Evolutionary conservation across 2,329 filamentous ascomycete genomes (phyloP).

Genomic region (Corynespora cassiicola): DNA sequence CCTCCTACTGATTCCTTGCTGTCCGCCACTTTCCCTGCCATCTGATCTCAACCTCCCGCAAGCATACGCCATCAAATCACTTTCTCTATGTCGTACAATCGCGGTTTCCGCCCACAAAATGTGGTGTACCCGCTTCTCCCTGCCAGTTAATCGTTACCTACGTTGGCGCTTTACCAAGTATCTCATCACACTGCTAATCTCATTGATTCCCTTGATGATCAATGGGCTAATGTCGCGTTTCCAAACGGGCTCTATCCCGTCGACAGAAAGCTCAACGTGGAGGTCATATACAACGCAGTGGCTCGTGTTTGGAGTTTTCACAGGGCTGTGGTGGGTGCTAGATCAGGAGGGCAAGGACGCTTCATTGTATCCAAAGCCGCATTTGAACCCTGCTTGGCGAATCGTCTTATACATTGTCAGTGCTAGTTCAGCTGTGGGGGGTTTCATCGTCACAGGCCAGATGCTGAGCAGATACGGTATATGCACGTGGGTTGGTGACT

Average conservation of each 20-base stretch:
- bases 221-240: slow-evolving; percentile 32
- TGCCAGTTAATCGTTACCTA: too few species aligned
- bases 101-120: too few species aligned
- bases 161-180: slow-evolving; percentile 11
- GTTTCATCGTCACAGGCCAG: slow-evolving; percentile 33
- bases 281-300: slow-evolving; percentile 31
- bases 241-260: slow-evolving; percentile 24
- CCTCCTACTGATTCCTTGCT: slow-evolving; percentile 17
- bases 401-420: slow-evolving; percentile 10
- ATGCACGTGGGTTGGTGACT: slow-evolving; percentile 22
- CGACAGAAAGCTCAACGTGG: slow-evolving; percentile 19
- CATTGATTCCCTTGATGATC: slow-evolving; percentile 24
- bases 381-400: slow-evolving; percentile 6
- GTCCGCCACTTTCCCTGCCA: too few species aligned
- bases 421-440: slow-evolving; percentile 26
- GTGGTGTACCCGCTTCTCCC: too few species aligned
- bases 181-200: slow-evolving; percentile 12
- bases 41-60: not conserved
- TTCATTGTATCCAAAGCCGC: not conserved
- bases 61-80: too few species aligned
- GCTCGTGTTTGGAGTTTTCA: slow-evolving; percentile 15
- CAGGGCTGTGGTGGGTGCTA: slow-evolving; percentile 17
- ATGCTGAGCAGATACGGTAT: slow-evolving; percentile 34
- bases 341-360: slow-evolving; percentile 24
- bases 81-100: too few species aligned